phyloP scores from a whole-genome alignment of 2,329 filamentous ascomycete species.

The Lasiodiplodia citricola region DNA sequence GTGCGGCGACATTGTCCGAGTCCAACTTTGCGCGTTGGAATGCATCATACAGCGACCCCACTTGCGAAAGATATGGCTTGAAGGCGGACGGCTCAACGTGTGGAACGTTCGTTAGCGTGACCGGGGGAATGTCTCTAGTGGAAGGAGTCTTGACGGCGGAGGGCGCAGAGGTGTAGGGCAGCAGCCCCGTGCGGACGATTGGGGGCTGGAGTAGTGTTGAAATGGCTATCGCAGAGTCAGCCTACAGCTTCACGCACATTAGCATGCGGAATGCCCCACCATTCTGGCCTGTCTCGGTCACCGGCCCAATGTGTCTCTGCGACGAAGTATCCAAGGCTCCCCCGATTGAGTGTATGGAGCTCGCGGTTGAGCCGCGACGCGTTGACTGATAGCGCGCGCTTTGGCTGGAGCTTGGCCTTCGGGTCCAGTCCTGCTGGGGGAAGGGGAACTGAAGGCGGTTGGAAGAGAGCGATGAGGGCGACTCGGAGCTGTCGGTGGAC shows the following conservation, averaged over 20 bases:
- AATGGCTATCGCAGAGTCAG: conserved; percentile 65
- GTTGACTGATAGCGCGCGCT: conserved; percentile 52
- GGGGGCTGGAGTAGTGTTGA: conserved; percentile 91
- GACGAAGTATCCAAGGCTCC: conserved; percentile 77
- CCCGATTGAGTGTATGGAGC: conserved; percentile 86
- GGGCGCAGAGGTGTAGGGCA: conserved; percentile 76
- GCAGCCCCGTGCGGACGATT: conserved; percentile 84
- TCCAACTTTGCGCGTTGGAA: conserved; percentile 83
- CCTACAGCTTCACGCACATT: not conserved
- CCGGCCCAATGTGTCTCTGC: conserved; percentile 61
- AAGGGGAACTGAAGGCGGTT: conserved; percentile 57
- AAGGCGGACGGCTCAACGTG: conserved; percentile 82
- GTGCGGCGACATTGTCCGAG: conserved; percentile 65
- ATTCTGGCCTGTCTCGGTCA: conserved; percentile 82
- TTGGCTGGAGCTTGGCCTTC: conserved; percentile 52
- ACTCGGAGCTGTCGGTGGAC: conserved; percentile 57
- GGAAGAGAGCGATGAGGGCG: conserved; percentile 48
- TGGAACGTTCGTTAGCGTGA: conserved; percentile 85
- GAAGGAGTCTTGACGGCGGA: conserved; percentile 83
- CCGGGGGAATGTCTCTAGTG: conserved; percentile 87
- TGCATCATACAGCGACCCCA: conserved; percentile 87
- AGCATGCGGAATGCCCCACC: conserved; percentile 53
- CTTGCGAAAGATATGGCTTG: conserved; percentile 80
- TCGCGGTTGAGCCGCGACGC: conserved; percentile 81
- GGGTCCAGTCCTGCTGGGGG: conserved; percentile 61